Conservation (phyloP, 805 yeast genomes). For the Phaffomyces antillensis region DNA sequence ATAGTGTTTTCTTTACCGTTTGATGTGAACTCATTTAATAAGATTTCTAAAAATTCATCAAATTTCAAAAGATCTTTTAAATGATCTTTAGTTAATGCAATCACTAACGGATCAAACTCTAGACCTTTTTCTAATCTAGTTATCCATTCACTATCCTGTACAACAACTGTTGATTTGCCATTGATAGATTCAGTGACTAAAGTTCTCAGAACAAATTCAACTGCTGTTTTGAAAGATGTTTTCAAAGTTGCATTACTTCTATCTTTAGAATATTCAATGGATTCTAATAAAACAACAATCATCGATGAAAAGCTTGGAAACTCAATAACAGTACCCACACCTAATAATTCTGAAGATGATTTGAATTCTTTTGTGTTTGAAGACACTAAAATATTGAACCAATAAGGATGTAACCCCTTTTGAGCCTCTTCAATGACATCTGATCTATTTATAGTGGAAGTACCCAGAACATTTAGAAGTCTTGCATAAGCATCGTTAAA, state of each 20-base stretch:
- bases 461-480: slow-evolving; percentile 57
- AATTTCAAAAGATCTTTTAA: slow-evolving; percentile 23
- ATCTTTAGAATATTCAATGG: slow-evolving; percentile 20
- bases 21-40: slow-evolving; percentile 12
- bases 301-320: slow-evolving; percentile 52
- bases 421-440: slow-evolving; percentile 76
- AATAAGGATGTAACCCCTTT: slow-evolving; percentile 77
- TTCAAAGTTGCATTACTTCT: slow-evolving; percentile 24
- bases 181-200: slow-evolving; percentile 58
- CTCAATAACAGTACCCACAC: slow-evolving; percentile 27
- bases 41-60: slow-evolving; percentile 26
- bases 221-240: slow-evolving; percentile 33
- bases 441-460: slow-evolving; percentile 48
- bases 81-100: slow-evolving; percentile 19
- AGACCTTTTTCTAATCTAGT: slow-evolving; percentile 62
- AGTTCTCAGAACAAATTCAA: slow-evolving; percentile 48
- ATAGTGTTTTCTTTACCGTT: slow-evolving; percentile 12
- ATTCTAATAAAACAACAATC: slow-evolving; percentile 25
- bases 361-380: slow-evolving; percentile 37
- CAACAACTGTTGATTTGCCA: slow-evolving; percentile 47
- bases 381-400: slow-evolving; percentile 53
- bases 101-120: slow-evolving; percentile 50
- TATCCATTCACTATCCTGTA: slow-evolving; percentile 69
- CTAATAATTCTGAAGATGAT: slow-evolving; percentile 38
- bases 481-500: slow-evolving; percentile 66